Percentiles rank a stretch among this genome's conserved stretches.
Evolutionary conservation across 495 filamentous ascomycete species (phyloP).

Genomic region (Chaetomium tenue): DNA sequence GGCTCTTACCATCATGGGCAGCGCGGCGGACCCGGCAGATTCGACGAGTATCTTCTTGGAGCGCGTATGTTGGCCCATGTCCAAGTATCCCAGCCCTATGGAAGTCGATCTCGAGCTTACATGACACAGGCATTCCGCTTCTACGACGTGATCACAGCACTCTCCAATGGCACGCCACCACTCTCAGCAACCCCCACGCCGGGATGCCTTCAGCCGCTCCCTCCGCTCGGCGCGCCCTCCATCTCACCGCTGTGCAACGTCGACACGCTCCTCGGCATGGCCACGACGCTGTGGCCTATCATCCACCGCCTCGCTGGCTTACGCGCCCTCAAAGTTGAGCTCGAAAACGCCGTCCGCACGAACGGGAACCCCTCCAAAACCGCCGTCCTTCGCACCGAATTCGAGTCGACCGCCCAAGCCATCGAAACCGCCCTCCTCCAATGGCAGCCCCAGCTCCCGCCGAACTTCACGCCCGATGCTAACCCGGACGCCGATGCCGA

Average conservation of each 20-base stretch:
- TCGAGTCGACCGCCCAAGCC: constrained; percentile 53
- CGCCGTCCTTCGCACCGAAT: constrained; percentile 54
- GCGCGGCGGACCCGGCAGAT: constrained; percentile 46
- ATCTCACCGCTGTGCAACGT: constrained; percentile 50
- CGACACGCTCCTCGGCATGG: constrained; percentile 61
- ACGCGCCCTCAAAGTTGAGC: constrained; percentile 50
- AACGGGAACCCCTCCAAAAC: constrained; percentile 46
- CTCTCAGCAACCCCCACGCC: constrained; percentile 51
- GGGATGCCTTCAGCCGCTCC: constrained; percentile 44
- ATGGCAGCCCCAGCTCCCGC: constrained; percentile 52
- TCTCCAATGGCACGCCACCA: constrained; percentile 60
- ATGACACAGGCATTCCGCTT: constrained; percentile 56
- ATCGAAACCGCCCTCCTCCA: constrained; percentile 56
- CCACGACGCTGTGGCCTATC: constrained; percentile 61
- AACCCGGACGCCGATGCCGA: not conserved
- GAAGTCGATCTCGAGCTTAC: not conserved
- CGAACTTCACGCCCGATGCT: constrained; percentile 26
- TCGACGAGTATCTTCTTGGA: constrained; percentile 57
- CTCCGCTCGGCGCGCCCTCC: constrained; percentile 46
- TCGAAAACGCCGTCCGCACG: constrained; percentile 45
- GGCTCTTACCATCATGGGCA: constrained; percentile 57
- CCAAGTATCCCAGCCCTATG: not conserved
- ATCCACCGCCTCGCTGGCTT: constrained; percentile 60
- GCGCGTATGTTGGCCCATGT: constrained; percentile 43
- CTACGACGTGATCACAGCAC: constrained; percentile 62